Evolutionary conservation across 768 basidiomycete species (phyloP).

Genomic region (Sistotremastrum niveocremeum): DNA sequence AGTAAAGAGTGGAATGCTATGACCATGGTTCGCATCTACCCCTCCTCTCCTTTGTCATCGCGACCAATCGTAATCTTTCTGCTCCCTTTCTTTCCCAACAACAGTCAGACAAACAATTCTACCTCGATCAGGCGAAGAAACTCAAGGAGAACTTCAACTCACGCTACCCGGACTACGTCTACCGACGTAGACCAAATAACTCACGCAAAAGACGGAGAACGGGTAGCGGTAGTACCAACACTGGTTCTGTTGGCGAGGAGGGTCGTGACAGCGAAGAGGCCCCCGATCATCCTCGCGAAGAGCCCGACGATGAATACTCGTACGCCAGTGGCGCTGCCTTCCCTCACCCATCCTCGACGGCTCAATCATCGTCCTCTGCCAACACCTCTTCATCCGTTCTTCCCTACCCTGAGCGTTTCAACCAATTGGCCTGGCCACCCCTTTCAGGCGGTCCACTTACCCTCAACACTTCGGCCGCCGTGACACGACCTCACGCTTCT

Average conservation of each 20-base stretch:
- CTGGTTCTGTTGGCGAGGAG: background rate
- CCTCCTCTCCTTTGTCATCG: constrained; percentile 4
- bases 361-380: background rate
- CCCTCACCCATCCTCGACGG: background rate
- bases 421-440: no score
- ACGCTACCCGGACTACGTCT: constrained; percentile 83
- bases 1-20: constrained; percentile 80
- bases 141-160: constrained; percentile 78
- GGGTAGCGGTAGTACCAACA: constrained; percentile 13
- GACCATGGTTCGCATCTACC: constrained; percentile 40
- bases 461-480: no score
- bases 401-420: no score
- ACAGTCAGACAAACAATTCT: constrained; percentile 75
- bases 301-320: constrained; percentile 1
- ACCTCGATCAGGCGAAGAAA: constrained; percentile 74
- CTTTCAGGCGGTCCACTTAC: no score
- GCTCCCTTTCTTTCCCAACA: constrained; percentile 4
- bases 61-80: background rate
- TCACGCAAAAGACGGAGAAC: constrained; percentile 49
- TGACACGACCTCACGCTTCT: no score
- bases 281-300: background rate
- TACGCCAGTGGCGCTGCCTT: constrained; percentile 1
- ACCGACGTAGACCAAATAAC: constrained; percentile 78
- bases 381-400: no score
- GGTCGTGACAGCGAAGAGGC: background rate